Base-by-base conservation (phyloP, 768 basidiomycete species). In the Calvatia gigantea region DNA sequence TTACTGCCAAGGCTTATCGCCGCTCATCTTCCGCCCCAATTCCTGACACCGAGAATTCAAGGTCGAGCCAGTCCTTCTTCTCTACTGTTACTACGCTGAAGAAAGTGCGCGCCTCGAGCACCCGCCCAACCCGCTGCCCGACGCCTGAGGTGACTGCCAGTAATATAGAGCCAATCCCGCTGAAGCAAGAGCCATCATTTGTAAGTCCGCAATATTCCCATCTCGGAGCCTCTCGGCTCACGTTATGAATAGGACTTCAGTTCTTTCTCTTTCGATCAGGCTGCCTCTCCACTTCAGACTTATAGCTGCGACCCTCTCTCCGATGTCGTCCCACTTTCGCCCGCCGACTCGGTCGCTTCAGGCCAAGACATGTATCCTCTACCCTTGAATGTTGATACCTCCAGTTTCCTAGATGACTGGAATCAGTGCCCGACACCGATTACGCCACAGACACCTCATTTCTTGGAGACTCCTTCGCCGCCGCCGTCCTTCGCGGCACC, bases 1-100 rank as follows among this genome's bases (percentile, higher is more conserved):
- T 91, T 50, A 91, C 89, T 0, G 89, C 84, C n/a, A 77, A 81
- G 50, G 75, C 79, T 43, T 91, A 82, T 72, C 79, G 81, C 39
- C 82, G 87, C 32, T 86, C 85, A 23, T 86, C 85, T 9, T 88
- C 86, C 41, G 80, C 75, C 2, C 83, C 83, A 1, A 67, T 78
- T 21, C 73, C 75, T 8, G 75, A 78, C 45, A 67, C 69, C 4
- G 73, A 71, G 35, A 70, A 70, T 43, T 59, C 61, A 1, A 62
- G 62, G 27, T 54, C 61, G 11, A 64, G 67, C 19, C 68, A 73
- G 57, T 65, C 66, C 9, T 74, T 75, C 65, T 62, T 74, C 28
- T 52, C 62, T 38, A 41, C 46, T 4, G 64, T 64, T 4, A 60
- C 62, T n/a, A 56, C 66, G 23, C 53, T 51, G 42, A 60, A 58